Evolutionary conservation across 441 rosid species (phyloP), one percentile per base, ranked within the genome.

Genomic region (Adansonia rubrostipa): DNA sequence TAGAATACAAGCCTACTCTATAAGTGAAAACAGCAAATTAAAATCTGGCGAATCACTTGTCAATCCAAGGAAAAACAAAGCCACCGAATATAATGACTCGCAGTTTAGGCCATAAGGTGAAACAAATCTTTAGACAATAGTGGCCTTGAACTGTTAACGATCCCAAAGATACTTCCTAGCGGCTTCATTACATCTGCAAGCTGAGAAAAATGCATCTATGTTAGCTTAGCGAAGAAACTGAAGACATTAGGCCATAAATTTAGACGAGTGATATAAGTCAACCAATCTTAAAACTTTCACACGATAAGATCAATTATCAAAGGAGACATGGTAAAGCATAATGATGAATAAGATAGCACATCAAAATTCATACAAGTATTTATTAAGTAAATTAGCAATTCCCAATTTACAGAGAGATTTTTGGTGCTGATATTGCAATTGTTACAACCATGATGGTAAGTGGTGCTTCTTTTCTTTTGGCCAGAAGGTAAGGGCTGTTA

Each of bases 1-100:
- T 56, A 72, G 64, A 72, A 72, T 54, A 72, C 75, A 54, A 54
- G 63, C 28, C 62, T 72, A 44, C 36, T 5, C 64, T 36, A 71
- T 5, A 33, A 11, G 63, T 54, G 24, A 15, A 51, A 72, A 72
- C 64, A 72, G 44, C 17, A 72, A 17, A 40, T 20, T 54, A 56
- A 10, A 72, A 56, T 40, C 76, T 5, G 22, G n/a, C 28, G n/a
- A 17, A 51, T 53, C 47, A 51, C 45, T 51, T 8, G 45, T 69
- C 36, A 6, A 22, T 70, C 73, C 58, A 48, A 3, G 44, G 4
- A 51, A 45, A 15, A 9, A 53, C n/a, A 50, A 71, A 24, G 60
- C 74, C 62, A 71, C 14, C 22, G 2, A 15, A 48, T 6, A 4
- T 47, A 50, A 71, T 3, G 58, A 50, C 74, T 50, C 6, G 17